Evolutionary conservation across 2,329 filamentous ascomycete genomes (phyloP).

Genomic region (Apiospora saccharicola): DNA sequence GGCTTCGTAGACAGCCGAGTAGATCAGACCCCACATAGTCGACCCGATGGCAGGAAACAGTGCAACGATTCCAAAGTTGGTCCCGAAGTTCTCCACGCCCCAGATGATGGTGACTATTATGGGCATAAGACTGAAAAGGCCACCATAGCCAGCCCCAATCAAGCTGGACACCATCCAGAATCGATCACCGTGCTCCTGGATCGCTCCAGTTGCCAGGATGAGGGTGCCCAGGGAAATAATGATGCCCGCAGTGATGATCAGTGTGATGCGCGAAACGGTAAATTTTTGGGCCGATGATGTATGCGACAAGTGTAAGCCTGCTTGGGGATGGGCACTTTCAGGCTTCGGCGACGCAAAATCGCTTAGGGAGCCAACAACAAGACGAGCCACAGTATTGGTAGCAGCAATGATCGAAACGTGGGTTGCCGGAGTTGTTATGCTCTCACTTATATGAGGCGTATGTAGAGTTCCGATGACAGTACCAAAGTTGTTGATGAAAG

Average conservation of each 20-base stretch:
- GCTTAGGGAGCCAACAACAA: slow-evolving; percentile 88
- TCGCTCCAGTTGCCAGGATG: slow-evolving; percentile 76
- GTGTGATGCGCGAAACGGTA: slow-evolving; percentile 77
- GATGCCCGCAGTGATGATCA: slow-evolving; percentile 78
- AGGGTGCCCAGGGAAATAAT: slow-evolving; percentile 79
- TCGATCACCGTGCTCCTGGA: slow-evolving; percentile 77
- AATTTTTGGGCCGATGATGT: slow-evolving; percentile 50
- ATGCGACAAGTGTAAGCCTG: slow-evolving; percentile 43
- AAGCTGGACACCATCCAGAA: slow-evolving; percentile 88
- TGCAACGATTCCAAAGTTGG: slow-evolving; percentile 95
- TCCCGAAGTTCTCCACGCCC: slow-evolving; percentile 98
- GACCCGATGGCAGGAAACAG: slow-evolving; percentile 90
- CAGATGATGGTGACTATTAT: slow-evolving; percentile 97
- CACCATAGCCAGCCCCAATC: slow-evolving; percentile 91
- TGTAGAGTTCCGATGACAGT: slow-evolving; percentile 91
- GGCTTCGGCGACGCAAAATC: slow-evolving; percentile 81
- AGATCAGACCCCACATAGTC: slow-evolving; percentile 90
- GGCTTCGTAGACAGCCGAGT: slow-evolving; percentile 79
- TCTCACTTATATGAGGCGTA: slow-evolving; percentile 56
- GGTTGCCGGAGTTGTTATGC: slow-evolving; percentile 73
- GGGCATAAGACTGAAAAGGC: slow-evolving; percentile 86
- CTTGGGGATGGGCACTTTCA: slow-evolving; percentile 64
- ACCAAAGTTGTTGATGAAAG: slow-evolving; percentile 96
- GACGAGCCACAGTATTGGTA: slow-evolving; percentile 86
- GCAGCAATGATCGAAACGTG: slow-evolving; percentile 93